Evolutionary conservation across 257 asterid species (phyloP).

Genomic region (Agastache rugosa): DNA sequence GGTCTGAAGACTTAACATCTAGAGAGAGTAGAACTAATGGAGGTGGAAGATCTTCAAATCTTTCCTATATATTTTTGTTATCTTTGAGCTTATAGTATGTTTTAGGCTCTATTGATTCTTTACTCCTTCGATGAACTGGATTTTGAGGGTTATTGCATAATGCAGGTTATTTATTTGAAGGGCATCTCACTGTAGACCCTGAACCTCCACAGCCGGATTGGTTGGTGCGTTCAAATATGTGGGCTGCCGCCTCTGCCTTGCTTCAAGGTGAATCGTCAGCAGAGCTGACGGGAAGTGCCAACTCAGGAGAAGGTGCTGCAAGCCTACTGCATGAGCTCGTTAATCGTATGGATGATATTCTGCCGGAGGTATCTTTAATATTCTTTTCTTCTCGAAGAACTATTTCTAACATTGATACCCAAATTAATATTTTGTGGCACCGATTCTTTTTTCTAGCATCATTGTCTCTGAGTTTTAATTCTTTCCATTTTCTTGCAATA

Average conservation of each 20-base stretch:
- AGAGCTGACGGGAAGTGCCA: slow-evolving; percentile 42
- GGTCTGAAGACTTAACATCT: slow-evolving; percentile 48
- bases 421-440: not conserved
- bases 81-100: too few species aligned
- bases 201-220: slow-evolving; percentile 96
- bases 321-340: slow-evolving; percentile 57
- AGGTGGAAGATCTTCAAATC: slow-evolving; percentile 49
- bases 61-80: not conserved
- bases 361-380: slow-evolving; percentile 72
- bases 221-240: slow-evolving; percentile 72
- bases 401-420: not conserved
- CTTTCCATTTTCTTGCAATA: not conserved
- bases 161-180: slow-evolving; percentile 94
- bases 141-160: slow-evolving; percentile 22
- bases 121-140: not conserved
- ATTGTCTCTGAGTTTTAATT: not conserved
- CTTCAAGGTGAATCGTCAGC: slow-evolving; percentile 70
- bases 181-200: slow-evolving; percentile 93
- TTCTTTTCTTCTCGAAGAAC: not conserved
- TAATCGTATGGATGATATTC: slow-evolving; percentile 63
- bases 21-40: slow-evolving; percentile 50
- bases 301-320: slow-evolving; percentile 50
- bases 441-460: not conserved
- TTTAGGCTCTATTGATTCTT: not conserved
- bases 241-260: slow-evolving; percentile 75